Evolutionary conservation across 495 filamentous ascomycete species (phyloP), one percentile per base, ranked within the genome.

Genomic region (Jackrogersella multiformis): DNA sequence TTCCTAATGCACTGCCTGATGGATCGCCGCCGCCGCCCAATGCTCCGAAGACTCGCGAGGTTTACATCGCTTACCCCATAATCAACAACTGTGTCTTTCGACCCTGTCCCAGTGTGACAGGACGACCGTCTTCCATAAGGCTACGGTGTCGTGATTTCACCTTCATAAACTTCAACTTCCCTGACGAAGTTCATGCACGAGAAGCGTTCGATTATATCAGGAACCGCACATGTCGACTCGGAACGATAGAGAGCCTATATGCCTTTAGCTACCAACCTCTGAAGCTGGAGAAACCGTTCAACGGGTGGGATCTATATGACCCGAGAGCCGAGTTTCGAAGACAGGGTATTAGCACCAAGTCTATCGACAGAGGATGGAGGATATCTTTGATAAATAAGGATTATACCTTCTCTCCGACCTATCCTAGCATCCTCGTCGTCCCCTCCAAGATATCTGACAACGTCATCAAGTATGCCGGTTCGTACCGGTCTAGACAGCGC

Each of bases 21-120:
- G 56, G 59, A 8, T 56, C 45, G 5, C 15, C 59, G 12, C 46
- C 49, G n/a, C 69, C 23, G 24, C 67, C 66, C 69, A 78, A 58
- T 56, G 64, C 64, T 20, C 57, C 76, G 8, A 86, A 83, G 69
- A 84, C 87, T n/a, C 88, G 86, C 74, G 90, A 96, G 74, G 84
- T 90, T 53, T 97, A 94, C 92, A 90, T 99, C 55, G 92, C 94
- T 13, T 99, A 96, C 74, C 94, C 93, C 26, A 92, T 97, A 70
- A 93, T 98, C 72, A 83, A 87, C 8, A 86, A 86, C 65, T 93
- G 91, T 72, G 87, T 84, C 16, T 83, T 92, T 42, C 84, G 90
- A 49, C 88, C 92, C 56, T 86, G 86, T 58, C 89, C 92, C 34
- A 86, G 89, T 9, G 83, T 81, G 7, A 90, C 91, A 56, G 86